These are phyloP conservation scores for Styphnolobium japonicum DNA, from an alignment of 306 rosid species.

Conservation along the genomic window DNA sequence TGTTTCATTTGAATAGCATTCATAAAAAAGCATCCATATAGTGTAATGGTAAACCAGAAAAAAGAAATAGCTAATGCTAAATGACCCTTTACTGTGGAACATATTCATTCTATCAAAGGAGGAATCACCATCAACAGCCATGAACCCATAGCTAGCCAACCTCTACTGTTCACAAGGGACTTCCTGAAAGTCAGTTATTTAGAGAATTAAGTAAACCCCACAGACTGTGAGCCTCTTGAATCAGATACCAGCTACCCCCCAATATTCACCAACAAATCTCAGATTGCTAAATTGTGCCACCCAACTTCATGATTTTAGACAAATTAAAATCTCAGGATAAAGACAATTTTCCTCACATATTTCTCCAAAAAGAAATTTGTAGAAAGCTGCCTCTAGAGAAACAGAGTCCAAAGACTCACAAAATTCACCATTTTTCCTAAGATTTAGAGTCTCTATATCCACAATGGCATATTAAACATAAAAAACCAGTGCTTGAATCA, in stretches of 20 bases:
- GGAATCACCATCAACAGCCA: background rate
- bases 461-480: background rate
- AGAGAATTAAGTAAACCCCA: background rate
- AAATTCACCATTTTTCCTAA: background rate
- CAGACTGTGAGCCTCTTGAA: background rate
- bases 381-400: background rate
- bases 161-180: background rate
- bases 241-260: background rate
- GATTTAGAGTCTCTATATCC: background rate
- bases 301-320: slow-evolving; percentile 3
- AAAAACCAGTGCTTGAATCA: background rate
- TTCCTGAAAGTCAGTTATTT: background rate
- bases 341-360: background rate
- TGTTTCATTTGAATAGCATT: background rate
- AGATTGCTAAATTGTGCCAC: background rate
- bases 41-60: background rate
- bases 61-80: background rate
- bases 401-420: background rate
- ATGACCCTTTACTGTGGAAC: background rate
- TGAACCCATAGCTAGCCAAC: background rate
- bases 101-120: background rate
- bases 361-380: background rate
- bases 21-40: background rate
- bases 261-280: background rate
- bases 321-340: background rate